Conservation (phyloP, 164 flowering plant species). For the Pachysandra terminalis region DNA sequence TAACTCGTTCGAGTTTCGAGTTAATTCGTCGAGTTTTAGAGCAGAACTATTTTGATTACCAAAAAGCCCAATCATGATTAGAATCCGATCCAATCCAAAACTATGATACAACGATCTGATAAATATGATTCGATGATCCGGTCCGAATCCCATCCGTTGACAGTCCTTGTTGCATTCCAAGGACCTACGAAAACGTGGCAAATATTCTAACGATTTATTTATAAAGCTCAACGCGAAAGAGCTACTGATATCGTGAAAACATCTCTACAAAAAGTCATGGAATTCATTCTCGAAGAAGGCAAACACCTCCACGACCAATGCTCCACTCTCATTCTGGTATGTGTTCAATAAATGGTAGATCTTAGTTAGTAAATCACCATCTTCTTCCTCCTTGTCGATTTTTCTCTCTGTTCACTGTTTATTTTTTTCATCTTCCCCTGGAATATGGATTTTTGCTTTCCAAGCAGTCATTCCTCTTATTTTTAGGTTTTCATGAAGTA, state of each 20-base stretch:
- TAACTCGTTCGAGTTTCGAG: no score
- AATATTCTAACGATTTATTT: no score
- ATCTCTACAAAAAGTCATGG: conserved; percentile 60
- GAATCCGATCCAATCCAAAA: no score
- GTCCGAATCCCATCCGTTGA: no score
- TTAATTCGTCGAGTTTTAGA: no score
- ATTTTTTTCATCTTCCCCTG: neutral
- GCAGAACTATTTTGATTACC: no score
- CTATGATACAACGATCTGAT: no score
- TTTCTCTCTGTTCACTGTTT: neutral
- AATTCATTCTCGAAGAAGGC: conserved; percentile 57
- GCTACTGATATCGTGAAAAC: neutral
- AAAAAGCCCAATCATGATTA: no score
- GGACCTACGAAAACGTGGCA: no score
- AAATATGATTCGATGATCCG: no score
- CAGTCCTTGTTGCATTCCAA: no score
- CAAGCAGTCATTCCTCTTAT: neutral
- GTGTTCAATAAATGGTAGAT: neutral
- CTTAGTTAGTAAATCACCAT: no score
- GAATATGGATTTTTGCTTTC: neutral
- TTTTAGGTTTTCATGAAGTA: conserved; percentile 2
- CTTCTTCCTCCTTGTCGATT: neutral
- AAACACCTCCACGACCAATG: conserved; percentile 32
- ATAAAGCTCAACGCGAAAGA: neutral
- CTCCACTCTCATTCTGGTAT: conserved; percentile 68